Evolutionary conservation across 805 yeast genomes (phyloP).

Genomic region (Candida nonsorbophila): DNA sequence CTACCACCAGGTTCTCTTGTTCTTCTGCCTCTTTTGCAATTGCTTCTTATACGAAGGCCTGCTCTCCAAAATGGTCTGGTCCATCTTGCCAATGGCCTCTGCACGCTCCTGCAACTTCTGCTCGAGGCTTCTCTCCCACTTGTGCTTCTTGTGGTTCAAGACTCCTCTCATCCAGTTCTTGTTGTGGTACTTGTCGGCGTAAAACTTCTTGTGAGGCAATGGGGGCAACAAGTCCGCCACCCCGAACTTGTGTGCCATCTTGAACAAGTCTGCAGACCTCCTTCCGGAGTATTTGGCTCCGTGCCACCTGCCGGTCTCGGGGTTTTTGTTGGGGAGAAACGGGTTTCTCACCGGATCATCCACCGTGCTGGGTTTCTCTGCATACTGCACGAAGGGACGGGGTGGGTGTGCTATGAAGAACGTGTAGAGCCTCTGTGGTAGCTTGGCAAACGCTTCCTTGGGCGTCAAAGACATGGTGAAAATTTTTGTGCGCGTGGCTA

Average conservation of each 20-base stretch:
- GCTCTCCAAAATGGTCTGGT: slow-evolving; percentile 58
- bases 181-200: slow-evolving; percentile 66
- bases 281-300: slow-evolving; percentile 75
- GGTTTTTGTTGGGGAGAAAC: slow-evolving; percentile 78
- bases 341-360: slow-evolving; percentile 76
- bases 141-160: slow-evolving; percentile 69
- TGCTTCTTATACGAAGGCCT: slow-evolving; percentile 45
- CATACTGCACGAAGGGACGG: slow-evolving; percentile 63
- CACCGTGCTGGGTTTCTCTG: slow-evolving; percentile 58
- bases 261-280: slow-evolving; percentile 77
- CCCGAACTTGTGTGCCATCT: slow-evolving; percentile 79
- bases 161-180: slow-evolving; percentile 76
- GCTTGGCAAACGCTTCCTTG: slow-evolving; percentile 47
- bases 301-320: slow-evolving; percentile 72
- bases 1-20: slow-evolving; percentile 33
- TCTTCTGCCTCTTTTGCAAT: slow-evolving; percentile 28
- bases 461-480: slow-evolving; percentile 23
- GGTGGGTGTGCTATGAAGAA: slow-evolving; percentile 87
- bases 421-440: slow-evolving; percentile 64
- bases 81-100: slow-evolving; percentile 62
- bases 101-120: slow-evolving; percentile 56
- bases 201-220: slow-evolving; percentile 63
- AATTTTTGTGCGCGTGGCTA: too few relatives aligned
- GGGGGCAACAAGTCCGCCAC: slow-evolving; percentile 72
- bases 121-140: slow-evolving; percentile 65